These are phyloP conservation scores for Apiospora rasikravindrae DNA, from an alignment of 2,329 filamentous ascomycete species.

Conservation along the genomic window DNA sequence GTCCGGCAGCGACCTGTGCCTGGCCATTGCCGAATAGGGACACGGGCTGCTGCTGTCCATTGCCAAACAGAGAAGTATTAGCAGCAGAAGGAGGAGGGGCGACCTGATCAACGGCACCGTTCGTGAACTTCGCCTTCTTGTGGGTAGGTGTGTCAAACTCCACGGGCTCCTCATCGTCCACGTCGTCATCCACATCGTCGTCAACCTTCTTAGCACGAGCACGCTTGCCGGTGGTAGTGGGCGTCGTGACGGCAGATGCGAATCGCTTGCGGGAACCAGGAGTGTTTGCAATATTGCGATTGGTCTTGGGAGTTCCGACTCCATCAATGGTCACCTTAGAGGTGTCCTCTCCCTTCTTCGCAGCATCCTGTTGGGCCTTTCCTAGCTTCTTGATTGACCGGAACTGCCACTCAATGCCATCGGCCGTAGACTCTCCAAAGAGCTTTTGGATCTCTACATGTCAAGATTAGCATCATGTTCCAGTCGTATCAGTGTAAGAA, in stretches of 20 bases:
- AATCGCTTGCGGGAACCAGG: constrained; percentile 18
- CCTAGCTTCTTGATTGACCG: constrained; percentile 60
- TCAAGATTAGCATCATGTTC: background rate
- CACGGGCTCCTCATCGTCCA: constrained; percentile 36
- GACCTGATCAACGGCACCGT: background rate
- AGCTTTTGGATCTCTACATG: constrained; percentile 62
- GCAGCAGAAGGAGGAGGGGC: constrained; percentile 15
- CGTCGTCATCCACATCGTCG: constrained; percentile 31
- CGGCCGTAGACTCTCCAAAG: constrained; percentile 63
- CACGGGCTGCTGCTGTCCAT: constrained; percentile 6
- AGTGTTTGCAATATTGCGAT: background rate
- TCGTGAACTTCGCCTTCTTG: constrained; percentile 21
- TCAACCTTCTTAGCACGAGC: constrained; percentile 8
- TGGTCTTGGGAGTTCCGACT: constrained; percentile 6
- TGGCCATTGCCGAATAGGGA: constrained; percentile 14
- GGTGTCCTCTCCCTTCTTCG: constrained; percentile 52
- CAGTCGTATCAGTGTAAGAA: background rate
- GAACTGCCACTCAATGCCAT: constrained; percentile 67
- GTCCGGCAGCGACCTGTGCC: background rate
- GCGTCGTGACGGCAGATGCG: constrained; percentile 24
- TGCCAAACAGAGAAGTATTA: background rate
- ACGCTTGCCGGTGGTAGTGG: constrained; percentile 26
- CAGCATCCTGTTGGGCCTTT: constrained; percentile 51
- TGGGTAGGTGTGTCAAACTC: constrained; percentile 32
- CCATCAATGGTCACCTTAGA: constrained; percentile 27